phyloP scores from a whole-genome alignment of 2,329 filamentous ascomycete species.

The Scedosporium aurantiacum region DNA sequence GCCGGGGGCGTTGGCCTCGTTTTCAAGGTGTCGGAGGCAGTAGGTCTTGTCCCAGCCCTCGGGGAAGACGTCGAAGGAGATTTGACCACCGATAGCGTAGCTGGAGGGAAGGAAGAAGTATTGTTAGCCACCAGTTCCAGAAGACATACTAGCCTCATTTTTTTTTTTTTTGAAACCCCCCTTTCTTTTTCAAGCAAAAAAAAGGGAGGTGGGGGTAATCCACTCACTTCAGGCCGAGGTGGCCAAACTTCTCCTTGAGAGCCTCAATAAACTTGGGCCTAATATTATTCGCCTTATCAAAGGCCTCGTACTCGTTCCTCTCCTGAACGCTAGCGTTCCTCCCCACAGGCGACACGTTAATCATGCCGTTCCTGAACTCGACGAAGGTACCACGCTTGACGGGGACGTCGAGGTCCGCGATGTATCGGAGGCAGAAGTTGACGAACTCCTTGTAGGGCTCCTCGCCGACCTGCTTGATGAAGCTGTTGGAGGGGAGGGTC shows the following conservation, averaged over 20 bases:
- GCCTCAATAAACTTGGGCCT: slow-evolving; percentile 64
- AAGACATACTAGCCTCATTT: neutral
- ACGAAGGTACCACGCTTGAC: slow-evolving; percentile 77
- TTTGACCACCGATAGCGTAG: slow-evolving; percentile 91
- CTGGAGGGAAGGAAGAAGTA: slow-evolving; percentile 26
- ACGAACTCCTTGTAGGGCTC: slow-evolving; percentile 66
- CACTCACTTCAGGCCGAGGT: slow-evolving; percentile 71
- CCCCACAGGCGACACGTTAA: slow-evolving; percentile 75
- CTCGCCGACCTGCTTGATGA: slow-evolving; percentile 89
- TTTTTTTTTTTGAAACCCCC: no score
- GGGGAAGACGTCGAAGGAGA: slow-evolving; percentile 98
- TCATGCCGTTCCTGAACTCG: slow-evolving; percentile 86
- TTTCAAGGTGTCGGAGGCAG: slow-evolving; percentile 78
- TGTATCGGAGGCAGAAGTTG: slow-evolving; percentile 67
- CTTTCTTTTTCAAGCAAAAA: neutral
- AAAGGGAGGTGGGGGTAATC: neutral
- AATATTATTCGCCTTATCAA: slow-evolving; percentile 67
- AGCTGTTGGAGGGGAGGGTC: slow-evolving; percentile 65
- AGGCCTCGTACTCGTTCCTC: slow-evolving; percentile 70
- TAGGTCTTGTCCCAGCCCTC: slow-evolving; percentile 98
- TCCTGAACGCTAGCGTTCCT: slow-evolving; percentile 76
- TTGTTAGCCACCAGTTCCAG: neutral
- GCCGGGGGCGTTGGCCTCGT: slow-evolving; percentile 58
- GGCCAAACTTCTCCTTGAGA: slow-evolving; percentile 69
- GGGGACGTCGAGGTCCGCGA: slow-evolving; percentile 74